Base-by-base conservation (phyloP, 2,329 filamentous ascomycete species). In the Aspergillus pseudonomiae region DNA sequence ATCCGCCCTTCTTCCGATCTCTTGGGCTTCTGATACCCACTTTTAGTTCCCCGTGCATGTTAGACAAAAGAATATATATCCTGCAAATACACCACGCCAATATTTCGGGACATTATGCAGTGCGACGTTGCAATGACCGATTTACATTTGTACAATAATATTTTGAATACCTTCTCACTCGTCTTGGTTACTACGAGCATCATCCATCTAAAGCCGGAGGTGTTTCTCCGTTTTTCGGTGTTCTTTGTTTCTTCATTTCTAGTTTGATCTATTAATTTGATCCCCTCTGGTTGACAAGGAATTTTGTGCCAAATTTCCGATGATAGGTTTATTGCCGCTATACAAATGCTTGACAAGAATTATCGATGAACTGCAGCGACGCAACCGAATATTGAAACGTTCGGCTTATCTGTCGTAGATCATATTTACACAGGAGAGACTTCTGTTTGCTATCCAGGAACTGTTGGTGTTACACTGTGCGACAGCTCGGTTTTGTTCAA, bases 11-110 rank as follows among this genome's bases (percentile, higher is more conserved):
- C 19, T 57, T 28, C 24, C 46, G 21, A 14, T 50, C 50, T 43
- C 10, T 46, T 55, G 58, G 58, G 58, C 58, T 60, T 54, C 58
- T 60, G 58, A 60, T 60, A 60, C 58, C 58, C 58, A n/a, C 50
- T 34, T 59, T 46, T 34, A n/a, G 14, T 54, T 34, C n/a, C 41
- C n/a, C 34, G 9, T 59, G 57, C 57, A 59, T 59, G 50, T 41
- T 60, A 60, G 50, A 66, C 45, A 36, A 59, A 61, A 46, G 58
- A 43, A 55, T 55, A 54, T 36, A 55, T 32, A 55, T 9, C n/a
- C 21, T 52, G 48, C 26, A 21, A 19, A 30, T 30, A 9, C 9
- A 34, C 11, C 2, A 39, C 26, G n/a, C 50, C 14, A 53, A n/a
- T 34, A 19, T 53, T 28, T 53, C 19, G 50, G 28, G 30, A 34